Evolutionary conservation across 2,329 filamentous ascomycete species (phyloP).

Genomic region (Biscogniauxia mediterranea): DNA sequence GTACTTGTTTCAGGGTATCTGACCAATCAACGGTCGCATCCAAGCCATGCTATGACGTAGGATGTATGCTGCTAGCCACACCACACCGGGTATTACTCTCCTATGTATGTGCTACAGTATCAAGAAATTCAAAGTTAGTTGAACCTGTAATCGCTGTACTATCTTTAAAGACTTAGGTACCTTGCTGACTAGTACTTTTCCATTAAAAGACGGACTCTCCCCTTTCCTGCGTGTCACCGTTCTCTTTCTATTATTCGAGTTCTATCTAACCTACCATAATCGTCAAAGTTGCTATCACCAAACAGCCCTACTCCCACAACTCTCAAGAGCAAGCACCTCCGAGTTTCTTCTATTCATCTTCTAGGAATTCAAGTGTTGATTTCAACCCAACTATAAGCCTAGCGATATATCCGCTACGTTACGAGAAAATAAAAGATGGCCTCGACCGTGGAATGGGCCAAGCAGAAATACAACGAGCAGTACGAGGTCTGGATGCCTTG

Average conservation of each 20-base stretch:
- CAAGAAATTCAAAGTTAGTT: background rate
- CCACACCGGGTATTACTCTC: background rate
- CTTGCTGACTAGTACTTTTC: no score
- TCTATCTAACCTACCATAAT: no score
- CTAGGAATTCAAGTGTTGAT: background rate
- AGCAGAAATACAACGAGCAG: conserved; percentile 65
- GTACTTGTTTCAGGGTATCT: conserved; percentile 1
- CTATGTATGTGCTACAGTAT: no score
- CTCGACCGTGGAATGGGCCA: conserved; percentile 51
- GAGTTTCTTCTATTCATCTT: background rate
- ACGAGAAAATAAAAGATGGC: background rate
- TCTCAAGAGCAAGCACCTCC: background rate
- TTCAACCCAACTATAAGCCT: background rate
- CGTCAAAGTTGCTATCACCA: background rate
- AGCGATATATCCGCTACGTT: background rate
- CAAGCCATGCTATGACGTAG: conserved; percentile 19
- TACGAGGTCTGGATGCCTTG: conserved; percentile 76
- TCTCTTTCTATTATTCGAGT: background rate
- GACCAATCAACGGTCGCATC: conserved; percentile 9
- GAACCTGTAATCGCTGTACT: background rate
- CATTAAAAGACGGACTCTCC: background rate
- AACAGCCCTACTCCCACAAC: background rate
- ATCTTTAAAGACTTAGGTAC: background rate
- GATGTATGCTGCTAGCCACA: conserved; percentile 9
- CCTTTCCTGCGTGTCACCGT: background rate